Conservation (phyloP, 768 basidiomycete species). For the Leccinum imitatum region DNA sequence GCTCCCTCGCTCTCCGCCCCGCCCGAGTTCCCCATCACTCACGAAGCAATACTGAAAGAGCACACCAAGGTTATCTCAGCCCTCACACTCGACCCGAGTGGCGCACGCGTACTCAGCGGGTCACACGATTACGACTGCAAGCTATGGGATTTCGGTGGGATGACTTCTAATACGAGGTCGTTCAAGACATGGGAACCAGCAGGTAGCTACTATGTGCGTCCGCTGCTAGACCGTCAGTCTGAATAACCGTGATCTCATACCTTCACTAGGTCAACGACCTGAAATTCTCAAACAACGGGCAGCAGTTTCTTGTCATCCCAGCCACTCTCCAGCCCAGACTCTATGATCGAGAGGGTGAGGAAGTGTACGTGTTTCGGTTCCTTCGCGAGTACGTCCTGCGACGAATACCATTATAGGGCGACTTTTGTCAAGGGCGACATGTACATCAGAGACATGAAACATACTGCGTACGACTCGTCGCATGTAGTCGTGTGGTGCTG, state of each 20-base stretch:
- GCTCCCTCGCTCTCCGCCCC: constrained; percentile 38
- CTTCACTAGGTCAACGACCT: constrained; percentile 77
- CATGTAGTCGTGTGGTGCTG: constrained; percentile 5
- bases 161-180: constrained; percentile 86
- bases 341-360: constrained; percentile 91
- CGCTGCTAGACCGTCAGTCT: background rate
- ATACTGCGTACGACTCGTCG: constrained; percentile 76
- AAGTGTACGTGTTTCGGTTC: constrained; percentile 60
- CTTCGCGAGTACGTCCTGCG: constrained; percentile 34
- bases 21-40: constrained; percentile 77
- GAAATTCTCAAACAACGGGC: constrained; percentile 85
- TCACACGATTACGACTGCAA: constrained; percentile 98
- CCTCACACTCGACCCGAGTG: constrained; percentile 88
- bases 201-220: constrained; percentile 82
- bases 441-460: constrained; percentile 98
- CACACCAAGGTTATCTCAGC: constrained; percentile 96
- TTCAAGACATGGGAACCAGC: constrained; percentile 97
- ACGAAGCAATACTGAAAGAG: constrained; percentile 91
- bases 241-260: background rate
- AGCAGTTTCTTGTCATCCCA: constrained; percentile 82
- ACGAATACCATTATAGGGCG: constrained; percentile 58
- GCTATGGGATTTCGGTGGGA: constrained; percentile 99
- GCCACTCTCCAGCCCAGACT: constrained; percentile 87
- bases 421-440: constrained; percentile 93
- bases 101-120: constrained; percentile 87